Conservation (phyloP, 306 rosid genomes). For the Casuarina glauca region DNA sequence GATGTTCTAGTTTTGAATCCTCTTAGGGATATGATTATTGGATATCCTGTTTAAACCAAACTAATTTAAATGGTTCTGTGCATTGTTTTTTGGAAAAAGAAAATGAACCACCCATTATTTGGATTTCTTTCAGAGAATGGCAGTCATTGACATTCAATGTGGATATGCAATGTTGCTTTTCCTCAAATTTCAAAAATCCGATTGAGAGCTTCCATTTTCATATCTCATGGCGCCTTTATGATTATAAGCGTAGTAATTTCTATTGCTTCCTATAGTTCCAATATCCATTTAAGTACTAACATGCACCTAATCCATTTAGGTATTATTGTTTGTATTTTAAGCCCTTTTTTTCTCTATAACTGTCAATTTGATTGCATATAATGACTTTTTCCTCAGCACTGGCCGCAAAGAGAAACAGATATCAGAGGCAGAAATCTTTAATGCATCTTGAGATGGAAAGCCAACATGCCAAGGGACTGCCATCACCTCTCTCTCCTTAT, state of each 20-base stretch:
- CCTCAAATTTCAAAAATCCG: neutral
- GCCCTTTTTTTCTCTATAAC: slow-evolving; percentile 13
- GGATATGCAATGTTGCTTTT: neutral
- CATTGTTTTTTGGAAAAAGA: no score
- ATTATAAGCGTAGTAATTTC: neutral
- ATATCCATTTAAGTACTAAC: neutral
- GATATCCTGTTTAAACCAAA: neutral
- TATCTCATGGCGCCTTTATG: neutral
- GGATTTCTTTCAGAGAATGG: neutral
- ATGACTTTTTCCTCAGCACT: slow-evolving; percentile 61
- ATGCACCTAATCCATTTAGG: neutral
- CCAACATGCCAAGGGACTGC: slow-evolving; percentile 86
- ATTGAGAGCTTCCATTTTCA: neutral
- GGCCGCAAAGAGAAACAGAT: slow-evolving; percentile 81
- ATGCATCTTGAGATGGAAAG: slow-evolving; percentile 98
- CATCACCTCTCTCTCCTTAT: slow-evolving; percentile 49
- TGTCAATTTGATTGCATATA: slow-evolving; percentile 1
- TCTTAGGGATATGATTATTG: no score
- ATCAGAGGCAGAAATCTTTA: slow-evolving; percentile 85
- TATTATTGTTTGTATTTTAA: slow-evolving; percentile 1
- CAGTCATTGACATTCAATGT: neutral
- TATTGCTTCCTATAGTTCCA: neutral
- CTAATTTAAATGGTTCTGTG: neutral
- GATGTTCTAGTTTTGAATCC: no score
- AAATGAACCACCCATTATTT: neutral